Conservation (phyloP, 129 eudicot species). For the Flaveria robusta region DNA sequence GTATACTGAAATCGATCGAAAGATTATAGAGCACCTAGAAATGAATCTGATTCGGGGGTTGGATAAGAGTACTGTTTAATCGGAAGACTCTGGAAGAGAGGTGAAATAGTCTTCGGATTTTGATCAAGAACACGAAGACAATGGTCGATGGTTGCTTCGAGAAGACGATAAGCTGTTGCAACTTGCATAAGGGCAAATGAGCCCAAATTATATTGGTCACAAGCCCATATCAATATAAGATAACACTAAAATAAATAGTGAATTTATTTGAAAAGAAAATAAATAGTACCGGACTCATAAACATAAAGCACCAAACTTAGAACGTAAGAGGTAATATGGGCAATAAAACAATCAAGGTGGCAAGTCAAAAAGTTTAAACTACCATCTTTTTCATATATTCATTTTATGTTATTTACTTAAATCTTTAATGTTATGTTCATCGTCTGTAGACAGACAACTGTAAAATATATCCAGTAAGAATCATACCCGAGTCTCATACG, state of each 20-base stretch:
- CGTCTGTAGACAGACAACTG: too few species aligned
- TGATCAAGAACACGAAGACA: conserved; percentile 18
- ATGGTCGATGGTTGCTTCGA: conserved; percentile 29
- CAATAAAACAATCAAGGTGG: too few species aligned
- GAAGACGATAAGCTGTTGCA: conserved; percentile 7
- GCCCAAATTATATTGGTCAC: not conserved
- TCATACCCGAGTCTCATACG: too few species aligned
- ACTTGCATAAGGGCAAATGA: not conserved
- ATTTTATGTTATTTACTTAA: too few species aligned
- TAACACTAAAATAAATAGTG: not conserved
- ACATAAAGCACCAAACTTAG: too few species aligned
- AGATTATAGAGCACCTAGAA: not conserved
- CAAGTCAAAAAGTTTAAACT: too few species aligned
- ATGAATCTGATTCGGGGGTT: conserved; percentile 5
- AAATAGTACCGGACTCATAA: too few species aligned
- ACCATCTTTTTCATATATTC: too few species aligned
- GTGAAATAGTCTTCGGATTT: conserved; percentile 9
- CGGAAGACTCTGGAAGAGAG: conserved; percentile 13
- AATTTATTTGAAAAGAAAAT: too few species aligned
- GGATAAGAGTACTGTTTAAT: conserved; percentile 10
- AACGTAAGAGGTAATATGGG: too few species aligned
- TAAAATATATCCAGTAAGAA: too few species aligned
- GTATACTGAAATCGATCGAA: not conserved
- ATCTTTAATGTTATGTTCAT: too few species aligned
- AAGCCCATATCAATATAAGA: conserved; percentile 1